Conservation (phyloP, 2,329 filamentous ascomycete genomes). For the Aspergillus sp. region DNA sequence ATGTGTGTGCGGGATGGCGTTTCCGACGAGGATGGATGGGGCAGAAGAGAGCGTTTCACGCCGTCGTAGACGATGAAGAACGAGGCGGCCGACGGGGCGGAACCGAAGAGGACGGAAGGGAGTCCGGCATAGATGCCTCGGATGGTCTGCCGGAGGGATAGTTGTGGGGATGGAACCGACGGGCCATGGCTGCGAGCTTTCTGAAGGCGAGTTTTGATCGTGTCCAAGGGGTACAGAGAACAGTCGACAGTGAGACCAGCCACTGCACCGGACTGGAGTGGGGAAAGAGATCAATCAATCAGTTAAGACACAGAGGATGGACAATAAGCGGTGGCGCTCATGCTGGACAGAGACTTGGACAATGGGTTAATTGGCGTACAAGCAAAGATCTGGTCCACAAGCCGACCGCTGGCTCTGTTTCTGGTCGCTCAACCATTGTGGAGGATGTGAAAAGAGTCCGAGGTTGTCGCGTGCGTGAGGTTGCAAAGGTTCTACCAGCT, state of each 20-base stretch:
- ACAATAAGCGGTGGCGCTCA: too few species aligned
- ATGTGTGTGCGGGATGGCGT: slow-evolving; percentile 28
- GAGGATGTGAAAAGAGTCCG: neutral
- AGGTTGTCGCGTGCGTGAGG: too few species aligned
- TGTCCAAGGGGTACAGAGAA: slow-evolving; percentile 96
- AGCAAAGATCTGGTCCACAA: slow-evolving; percentile 41
- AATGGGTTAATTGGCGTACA: slow-evolving; percentile 15
- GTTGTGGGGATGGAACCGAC: slow-evolving; percentile 53
- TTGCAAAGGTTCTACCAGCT: too few species aligned
- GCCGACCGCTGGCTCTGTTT: slow-evolving; percentile 32
- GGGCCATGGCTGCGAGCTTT: slow-evolving; percentile 53
- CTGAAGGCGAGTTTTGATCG: slow-evolving; percentile 94
- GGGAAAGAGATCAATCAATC: slow-evolving; percentile 4
- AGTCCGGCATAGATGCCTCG: slow-evolving; percentile 89
- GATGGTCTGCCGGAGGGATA: slow-evolving; percentile 82
- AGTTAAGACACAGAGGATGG: neutral
- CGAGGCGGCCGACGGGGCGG: slow-evolving; percentile 86
- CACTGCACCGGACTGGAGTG: slow-evolving; percentile 70
- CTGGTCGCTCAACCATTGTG: slow-evolving; percentile 23
- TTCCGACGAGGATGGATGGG: slow-evolving; percentile 19
- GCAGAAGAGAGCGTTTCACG: slow-evolving; percentile 55
- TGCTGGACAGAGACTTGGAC: too few species aligned
- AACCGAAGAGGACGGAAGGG: slow-evolving; percentile 82
- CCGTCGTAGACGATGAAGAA: slow-evolving; percentile 96
- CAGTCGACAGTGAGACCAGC: slow-evolving; percentile 96